Conservation (phyloP, 2,329 filamentous ascomycete genomes). For the Beauveria sp. region DNA sequence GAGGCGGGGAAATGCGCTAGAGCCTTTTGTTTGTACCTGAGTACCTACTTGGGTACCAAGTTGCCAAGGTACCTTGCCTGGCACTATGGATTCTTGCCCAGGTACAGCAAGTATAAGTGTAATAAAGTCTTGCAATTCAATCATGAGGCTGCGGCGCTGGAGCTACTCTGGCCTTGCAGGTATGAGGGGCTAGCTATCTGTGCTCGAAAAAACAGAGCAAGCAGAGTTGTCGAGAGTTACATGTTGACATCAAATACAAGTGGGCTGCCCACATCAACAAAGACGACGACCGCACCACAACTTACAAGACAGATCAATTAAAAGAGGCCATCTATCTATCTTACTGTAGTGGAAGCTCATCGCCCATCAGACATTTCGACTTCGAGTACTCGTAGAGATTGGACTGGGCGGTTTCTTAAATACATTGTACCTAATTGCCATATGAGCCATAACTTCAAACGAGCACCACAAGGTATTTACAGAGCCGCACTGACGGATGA, state of each 20-base stretch:
- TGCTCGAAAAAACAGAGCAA: not conserved
- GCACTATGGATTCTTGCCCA: not conserved
- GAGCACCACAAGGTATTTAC: too few species aligned
- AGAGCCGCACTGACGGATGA: too few species aligned
- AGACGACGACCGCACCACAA: not conserved
- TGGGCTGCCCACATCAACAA: not conserved
- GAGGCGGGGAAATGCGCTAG: conserved; percentile 3
- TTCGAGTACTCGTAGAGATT: too few species aligned
- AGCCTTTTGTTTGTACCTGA: not conserved
- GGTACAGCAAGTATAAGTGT: not conserved
- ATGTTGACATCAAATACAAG: too few species aligned
- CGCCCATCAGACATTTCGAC: not conserved
- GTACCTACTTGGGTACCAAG: not conserved
- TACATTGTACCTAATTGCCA: too few species aligned
- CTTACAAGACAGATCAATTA: not conserved
- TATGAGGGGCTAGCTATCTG: not conserved
- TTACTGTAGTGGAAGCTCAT: not conserved
- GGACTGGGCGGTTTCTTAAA: too few species aligned
- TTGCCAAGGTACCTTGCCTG: not conserved
- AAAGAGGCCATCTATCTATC: too few species aligned
- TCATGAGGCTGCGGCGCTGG: not conserved
- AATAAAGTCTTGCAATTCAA: not conserved
- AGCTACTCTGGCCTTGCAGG: not conserved
- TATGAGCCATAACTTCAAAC: too few species aligned
- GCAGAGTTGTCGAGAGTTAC: not conserved